Evolutionary conservation across 2,329 filamentous ascomycete genomes (phyloP), one percentile per base, ranked within the genome.

Genomic region (Fusarium sp.): DNA sequence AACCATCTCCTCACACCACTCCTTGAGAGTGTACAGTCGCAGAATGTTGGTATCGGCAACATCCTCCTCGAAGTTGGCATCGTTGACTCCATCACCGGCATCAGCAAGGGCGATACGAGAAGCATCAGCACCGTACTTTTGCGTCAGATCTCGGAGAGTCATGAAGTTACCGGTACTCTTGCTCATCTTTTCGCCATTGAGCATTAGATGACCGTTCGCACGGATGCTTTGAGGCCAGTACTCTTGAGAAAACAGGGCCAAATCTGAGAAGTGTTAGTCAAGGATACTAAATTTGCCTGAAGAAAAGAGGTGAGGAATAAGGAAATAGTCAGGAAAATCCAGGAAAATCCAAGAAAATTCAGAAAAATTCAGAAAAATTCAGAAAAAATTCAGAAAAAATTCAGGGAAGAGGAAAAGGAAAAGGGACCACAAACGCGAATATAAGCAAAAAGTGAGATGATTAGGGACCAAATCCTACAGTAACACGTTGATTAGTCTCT

Each of bases 111-210:
- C 94, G 76, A 98, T 92, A 79, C 95, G 90, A 45, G 92, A 92
- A 17, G 96, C 96, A 80, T 98, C 96, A 12, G 96, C 95, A 77
- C 96, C 96, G 76, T 96, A 99, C 81, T 99, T 99, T 75, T 91
- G 88, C 17, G 95, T 92, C 33, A 95, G 88, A 69, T 98, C 93
- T 58, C 91, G 88, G 56, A 98, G 86, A 14, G 96, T 98, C 80
- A 99, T 87, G 86, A 99, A 99, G 84, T 98, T 99, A 69, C 96
- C 96, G 1, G 95, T 98, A 58, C 92, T 95, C 86, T 99, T 99
- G 80, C 91, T 92, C 96, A 99, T 99, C 88, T 99, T 99, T 80
- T 97, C 93, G 53, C 95, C 95, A 80, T 99, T 99, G 71, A 99
- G 87, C 81, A 97, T 90, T 77, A 98, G 84, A 83, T 98, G 95